Conservation (phyloP, 371 early-diverging fungal genomes). For the Mortierella sp. region DNA sequence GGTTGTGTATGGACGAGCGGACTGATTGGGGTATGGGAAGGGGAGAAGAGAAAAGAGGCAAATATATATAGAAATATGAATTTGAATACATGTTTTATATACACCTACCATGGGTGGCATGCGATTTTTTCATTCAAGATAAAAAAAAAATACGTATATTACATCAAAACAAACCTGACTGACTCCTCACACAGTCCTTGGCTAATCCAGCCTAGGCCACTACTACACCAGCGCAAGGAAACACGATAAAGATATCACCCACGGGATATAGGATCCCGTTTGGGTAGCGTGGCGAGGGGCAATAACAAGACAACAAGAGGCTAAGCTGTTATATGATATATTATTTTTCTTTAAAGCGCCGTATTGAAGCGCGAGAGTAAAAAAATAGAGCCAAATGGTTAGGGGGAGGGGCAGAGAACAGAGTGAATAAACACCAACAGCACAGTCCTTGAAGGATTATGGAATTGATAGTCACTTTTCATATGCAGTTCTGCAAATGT, state of each 20-base stretch:
- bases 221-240: neutral
- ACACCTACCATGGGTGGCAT: neutral
- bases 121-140: neutral
- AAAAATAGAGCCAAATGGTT: too few species aligned
- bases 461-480: neutral
- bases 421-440: neutral
- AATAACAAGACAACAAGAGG: neutral
- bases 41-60: conserved; percentile 12
- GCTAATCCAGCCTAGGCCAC: neutral
- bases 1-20: neutral
- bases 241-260: neutral
- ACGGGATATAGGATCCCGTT: neutral
- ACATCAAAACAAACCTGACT: neutral
- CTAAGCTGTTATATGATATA: neutral
- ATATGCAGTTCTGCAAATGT: neutral
- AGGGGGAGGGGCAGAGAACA: neutral
- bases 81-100: conserved; percentile 1
- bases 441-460: neutral
- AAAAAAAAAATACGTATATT: neutral
- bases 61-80: neutral
- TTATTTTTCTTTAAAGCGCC: neutral
- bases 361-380: neutral
- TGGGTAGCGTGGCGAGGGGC: conserved; percentile 2
- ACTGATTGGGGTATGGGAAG: conserved; percentile 1
- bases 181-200: neutral